These are phyloP conservation scores for Rhodotorula sp. DNA, from an alignment of 1,284 basidiomycete species.

Conservation along the genomic window DNA sequence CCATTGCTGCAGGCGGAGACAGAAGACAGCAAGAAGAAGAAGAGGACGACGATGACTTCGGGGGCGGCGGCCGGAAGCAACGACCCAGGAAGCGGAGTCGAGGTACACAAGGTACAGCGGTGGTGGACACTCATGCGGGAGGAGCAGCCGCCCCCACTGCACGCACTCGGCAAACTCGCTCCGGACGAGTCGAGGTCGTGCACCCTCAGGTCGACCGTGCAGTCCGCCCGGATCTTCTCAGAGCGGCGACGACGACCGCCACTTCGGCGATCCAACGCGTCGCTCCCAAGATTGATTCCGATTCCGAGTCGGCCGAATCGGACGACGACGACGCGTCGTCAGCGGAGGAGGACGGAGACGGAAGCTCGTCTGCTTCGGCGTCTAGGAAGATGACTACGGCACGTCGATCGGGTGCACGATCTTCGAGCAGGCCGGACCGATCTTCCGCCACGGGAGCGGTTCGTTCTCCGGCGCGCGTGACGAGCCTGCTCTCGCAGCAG, in stretches of 20 bases:
- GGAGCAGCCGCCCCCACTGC: background rate
- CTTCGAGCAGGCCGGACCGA: too few species aligned
- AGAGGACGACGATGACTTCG: background rate
- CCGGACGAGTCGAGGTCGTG: background rate
- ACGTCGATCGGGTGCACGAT: background rate
- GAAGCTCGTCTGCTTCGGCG: too few species aligned
- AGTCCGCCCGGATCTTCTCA: background rate
- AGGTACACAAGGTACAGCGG: background rate
- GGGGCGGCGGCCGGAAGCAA: too few species aligned
- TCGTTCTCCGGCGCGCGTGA: background rate
- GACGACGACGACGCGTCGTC: background rate
- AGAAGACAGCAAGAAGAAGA: background rate
- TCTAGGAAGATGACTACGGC: background rate
- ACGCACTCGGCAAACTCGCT: too few species aligned
- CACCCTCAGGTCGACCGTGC: background rate
- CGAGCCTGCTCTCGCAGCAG: background rate
- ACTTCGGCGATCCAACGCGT: slow-evolving; percentile 5
- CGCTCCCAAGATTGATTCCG: slow-evolving; percentile 4
- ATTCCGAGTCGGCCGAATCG: background rate
- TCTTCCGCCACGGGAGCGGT: background rate
- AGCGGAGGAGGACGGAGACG: background rate
- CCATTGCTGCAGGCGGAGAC: background rate
- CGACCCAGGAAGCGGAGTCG: background rate
- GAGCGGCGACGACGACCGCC: background rate
- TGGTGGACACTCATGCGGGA: background rate